Conservation (phyloP, 257 asterid genomes). For the Gardenia jasminoides region DNA sequence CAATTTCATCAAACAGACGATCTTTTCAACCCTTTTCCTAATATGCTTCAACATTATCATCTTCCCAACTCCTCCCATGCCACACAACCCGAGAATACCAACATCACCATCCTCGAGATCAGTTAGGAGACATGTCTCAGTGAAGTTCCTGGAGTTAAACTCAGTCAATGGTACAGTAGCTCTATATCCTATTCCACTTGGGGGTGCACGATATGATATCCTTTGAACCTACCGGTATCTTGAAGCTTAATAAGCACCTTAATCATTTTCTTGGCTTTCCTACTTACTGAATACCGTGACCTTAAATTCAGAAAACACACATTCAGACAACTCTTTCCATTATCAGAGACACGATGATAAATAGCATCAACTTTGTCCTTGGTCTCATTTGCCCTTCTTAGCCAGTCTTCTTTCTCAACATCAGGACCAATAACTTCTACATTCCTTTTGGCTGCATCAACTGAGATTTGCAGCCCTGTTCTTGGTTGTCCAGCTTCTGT, state of each 20-base stretch:
- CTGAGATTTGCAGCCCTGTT: background rate
- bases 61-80: constrained; percentile 26
- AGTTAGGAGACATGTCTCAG: too few species aligned
- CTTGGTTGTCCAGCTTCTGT: too few species aligned
- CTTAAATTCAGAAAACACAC: background rate
- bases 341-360: too few species aligned
- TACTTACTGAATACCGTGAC: background rate
- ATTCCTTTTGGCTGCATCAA: background rate
- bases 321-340: too few species aligned
- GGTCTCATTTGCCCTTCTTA: background rate
- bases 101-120: constrained; percentile 9
- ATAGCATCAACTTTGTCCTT: background rate
- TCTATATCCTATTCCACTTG: too few species aligned
- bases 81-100: constrained; percentile 18
- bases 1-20: constrained; percentile 8
- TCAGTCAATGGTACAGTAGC: too few species aligned
- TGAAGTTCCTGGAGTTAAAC: too few species aligned
- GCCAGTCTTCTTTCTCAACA: background rate
- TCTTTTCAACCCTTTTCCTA: background rate
- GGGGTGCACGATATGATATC: too few species aligned
- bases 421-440: background rate
- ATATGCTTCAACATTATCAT: constrained; percentile 17
- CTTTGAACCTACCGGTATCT: too few species aligned
- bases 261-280: background rate
- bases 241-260: too few species aligned